These are phyloP conservation scores for Maudiozyma saulgeensis DNA, from an alignment of 805 yeast species.

Conservation along the genomic window DNA sequence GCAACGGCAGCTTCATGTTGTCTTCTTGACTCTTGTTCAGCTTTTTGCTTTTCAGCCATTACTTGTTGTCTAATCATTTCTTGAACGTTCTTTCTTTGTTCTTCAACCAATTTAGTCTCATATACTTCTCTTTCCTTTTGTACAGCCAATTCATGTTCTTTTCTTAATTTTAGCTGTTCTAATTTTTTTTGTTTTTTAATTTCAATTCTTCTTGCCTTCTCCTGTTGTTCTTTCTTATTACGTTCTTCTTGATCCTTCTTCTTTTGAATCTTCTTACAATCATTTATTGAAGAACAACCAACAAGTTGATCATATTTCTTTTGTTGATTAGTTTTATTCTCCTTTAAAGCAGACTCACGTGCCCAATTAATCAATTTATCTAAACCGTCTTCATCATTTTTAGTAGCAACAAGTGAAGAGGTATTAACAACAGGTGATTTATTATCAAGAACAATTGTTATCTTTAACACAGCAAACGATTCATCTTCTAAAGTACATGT, in stretches of 20 bases:
- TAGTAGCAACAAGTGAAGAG: not conserved
- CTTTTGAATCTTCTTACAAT: slow-evolving; percentile 1
- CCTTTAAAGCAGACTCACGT: not conserved
- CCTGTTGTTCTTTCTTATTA: slow-evolving; percentile 3
- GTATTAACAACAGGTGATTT: too few species aligned
- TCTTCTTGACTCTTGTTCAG: slow-evolving; percentile 1
- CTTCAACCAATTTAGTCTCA: not conserved
- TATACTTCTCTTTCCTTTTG: slow-evolving; percentile 2
- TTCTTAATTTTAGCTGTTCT: slow-evolving; percentile 1
- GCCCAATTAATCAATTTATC: slow-evolving; percentile 13
- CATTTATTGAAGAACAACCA: not conserved
- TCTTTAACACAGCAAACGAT: slow-evolving; percentile 12
- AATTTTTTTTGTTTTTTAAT: not conserved
- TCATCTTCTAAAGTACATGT: slow-evolving; percentile 19
- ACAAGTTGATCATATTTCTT: not conserved
- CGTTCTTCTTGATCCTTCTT: slow-evolving; percentile 2
- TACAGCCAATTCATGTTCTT: not conserved
- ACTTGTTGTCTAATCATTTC: not conserved
- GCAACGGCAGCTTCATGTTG: not conserved
- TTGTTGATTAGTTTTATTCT: not conserved
- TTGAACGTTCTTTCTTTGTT: not conserved
- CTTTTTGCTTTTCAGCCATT: not conserved
- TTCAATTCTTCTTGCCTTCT: not conserved
- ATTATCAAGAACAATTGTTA: slow-evolving; percentile 6
- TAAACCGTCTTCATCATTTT: not conserved